Percentiles rank a stretch among this genome's conserved stretches.
phyloP scores from a whole-genome alignment of 805 yeast genomes.

The Lipomyces sp. region DNA sequence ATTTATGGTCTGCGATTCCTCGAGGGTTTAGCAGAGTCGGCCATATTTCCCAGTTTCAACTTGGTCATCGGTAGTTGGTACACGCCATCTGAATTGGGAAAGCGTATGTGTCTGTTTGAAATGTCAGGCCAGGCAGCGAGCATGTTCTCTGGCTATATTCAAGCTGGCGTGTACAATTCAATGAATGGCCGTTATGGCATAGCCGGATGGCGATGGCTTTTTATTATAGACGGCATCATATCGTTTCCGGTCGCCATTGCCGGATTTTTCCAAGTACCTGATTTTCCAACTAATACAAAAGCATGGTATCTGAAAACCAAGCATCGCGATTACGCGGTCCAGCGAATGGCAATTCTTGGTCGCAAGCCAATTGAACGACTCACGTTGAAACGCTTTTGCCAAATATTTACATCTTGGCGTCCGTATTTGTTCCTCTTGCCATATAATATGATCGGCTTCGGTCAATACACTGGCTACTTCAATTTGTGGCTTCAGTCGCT shows the following conservation, averaged over 20 bases:
- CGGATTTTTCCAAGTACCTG: constrained; percentile 40
- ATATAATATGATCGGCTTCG: constrained; percentile 21
- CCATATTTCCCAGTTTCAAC: constrained; percentile 56
- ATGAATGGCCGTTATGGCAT: constrained; percentile 39
- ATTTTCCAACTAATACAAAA: constrained; percentile 20
- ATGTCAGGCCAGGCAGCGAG: constrained; percentile 54
- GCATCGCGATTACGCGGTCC: constrained; percentile 17
- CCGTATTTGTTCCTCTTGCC: constrained; percentile 25
- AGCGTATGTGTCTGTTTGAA: constrained; percentile 45
- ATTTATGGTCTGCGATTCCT: constrained; percentile 67
- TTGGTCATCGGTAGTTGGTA: constrained; percentile 57
- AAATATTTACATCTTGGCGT: constrained; percentile 18
- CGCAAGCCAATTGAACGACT: constrained; percentile 23
- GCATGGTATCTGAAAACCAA: constrained; percentile 16
- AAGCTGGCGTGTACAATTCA: constrained; percentile 51
- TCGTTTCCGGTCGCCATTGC: constrained; percentile 48
- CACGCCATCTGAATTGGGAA: constrained; percentile 58
- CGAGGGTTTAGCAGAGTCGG: constrained; percentile 70
- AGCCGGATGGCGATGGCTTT: constrained; percentile 60
- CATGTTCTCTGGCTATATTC: constrained; percentile 57
- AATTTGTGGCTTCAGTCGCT: constrained; percentile 43
- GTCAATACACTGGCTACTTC: constrained; percentile 22
- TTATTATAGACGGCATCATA: constrained; percentile 63
- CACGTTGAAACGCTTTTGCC: constrained; percentile 1
- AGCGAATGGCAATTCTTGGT: constrained; percentile 21